Conservation (phyloP, 495 filamentous ascomycete genomes). For the Rhizodiscina lignyota region DNA sequence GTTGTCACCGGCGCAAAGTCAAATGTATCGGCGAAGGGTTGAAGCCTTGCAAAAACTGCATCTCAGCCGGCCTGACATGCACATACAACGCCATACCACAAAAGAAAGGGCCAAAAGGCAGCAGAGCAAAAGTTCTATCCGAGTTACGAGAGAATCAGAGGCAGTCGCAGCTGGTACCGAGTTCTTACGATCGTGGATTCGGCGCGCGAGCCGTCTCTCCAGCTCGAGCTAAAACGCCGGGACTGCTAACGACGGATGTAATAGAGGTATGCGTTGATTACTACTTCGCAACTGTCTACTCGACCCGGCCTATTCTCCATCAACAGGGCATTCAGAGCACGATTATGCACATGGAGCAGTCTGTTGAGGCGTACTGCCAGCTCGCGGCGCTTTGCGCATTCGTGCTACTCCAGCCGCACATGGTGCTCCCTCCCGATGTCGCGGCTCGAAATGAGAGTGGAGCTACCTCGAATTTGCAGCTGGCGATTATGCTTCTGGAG, state of each 20-base stretch:
- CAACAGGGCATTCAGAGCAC: slow-evolving; percentile 43
- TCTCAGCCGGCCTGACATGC: slow-evolving; percentile 48
- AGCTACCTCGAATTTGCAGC: not conserved
- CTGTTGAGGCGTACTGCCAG: slow-evolving; percentile 63
- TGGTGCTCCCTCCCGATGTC: slow-evolving; percentile 29
- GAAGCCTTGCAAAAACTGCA: slow-evolving; percentile 57
- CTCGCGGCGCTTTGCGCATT: slow-evolving; percentile 65
- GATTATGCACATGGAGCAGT: slow-evolving; percentile 35
- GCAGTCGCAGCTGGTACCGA: slow-evolving; percentile 29
- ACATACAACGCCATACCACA: slow-evolving; percentile 72
- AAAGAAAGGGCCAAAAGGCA: slow-evolving; percentile 77
- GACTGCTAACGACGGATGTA: slow-evolving; percentile 25
- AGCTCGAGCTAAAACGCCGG: slow-evolving; percentile 12
- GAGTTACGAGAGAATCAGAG: slow-evolving; percentile 52
- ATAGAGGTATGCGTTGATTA: slow-evolving; percentile 61
- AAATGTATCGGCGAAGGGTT: slow-evolving; percentile 49
- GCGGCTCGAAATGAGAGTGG: not conserved
- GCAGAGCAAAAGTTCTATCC: slow-evolving; percentile 64
- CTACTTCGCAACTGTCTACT: slow-evolving; percentile 72
- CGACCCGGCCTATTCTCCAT: slow-evolving; percentile 67
- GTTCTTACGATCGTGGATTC: not conserved
- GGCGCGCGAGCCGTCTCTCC: too few species aligned
- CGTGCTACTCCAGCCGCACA: slow-evolving; percentile 72
- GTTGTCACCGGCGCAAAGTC: slow-evolving; percentile 68
- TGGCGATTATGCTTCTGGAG: slow-evolving; percentile 47